Percentiles rank a stretch among this genome's conserved stretches.
Evolutionary conservation across 2,329 filamentous ascomycete species (phyloP).

Genomic region (Aspergillus ochraceoroseus): DNA sequence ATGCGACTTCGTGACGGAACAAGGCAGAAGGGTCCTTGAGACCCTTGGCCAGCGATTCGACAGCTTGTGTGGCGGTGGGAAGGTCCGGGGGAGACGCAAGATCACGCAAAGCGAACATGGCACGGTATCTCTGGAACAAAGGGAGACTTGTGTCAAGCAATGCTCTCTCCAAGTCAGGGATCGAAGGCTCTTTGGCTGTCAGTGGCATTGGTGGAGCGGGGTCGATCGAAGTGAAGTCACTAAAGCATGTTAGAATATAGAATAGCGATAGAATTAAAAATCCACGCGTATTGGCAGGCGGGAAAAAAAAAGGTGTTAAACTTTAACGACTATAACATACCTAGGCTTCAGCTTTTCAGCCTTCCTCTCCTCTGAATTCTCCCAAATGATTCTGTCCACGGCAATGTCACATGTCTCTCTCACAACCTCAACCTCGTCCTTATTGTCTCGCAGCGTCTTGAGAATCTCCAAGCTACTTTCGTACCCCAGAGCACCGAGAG

Average conservation of each 20-base stretch:
- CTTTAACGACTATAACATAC: slow-evolving; percentile 46
- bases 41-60: slow-evolving; percentile 78
- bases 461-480: slow-evolving; percentile 68
- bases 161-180: slow-evolving; percentile 67
- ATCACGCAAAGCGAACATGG: slow-evolving; percentile 96
- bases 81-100: slow-evolving; percentile 89
- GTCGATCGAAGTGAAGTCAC: slow-evolving; percentile 92
- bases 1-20: slow-evolving; percentile 96
- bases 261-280: slow-evolving; percentile 25
- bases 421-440: slow-evolving; percentile 73
- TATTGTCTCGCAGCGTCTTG: slow-evolving; percentile 66
- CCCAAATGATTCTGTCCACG: slow-evolving; percentile 90
- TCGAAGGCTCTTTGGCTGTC: slow-evolving; percentile 56
- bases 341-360: slow-evolving; percentile 75
- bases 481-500: slow-evolving; percentile 80
- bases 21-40: slow-evolving; percentile 81
- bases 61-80: slow-evolving; percentile 80
- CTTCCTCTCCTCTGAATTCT: slow-evolving; percentile 67
- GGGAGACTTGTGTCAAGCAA: slow-evolving; percentile 74
- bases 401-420: slow-evolving; percentile 96
- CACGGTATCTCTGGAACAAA: slow-evolving; percentile 88
- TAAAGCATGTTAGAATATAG: slow-evolving; percentile 41
- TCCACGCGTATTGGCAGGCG: too few relatives aligned
- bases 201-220: slow-evolving; percentile 84
- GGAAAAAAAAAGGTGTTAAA: slow-evolving; percentile 4